Evolutionary conservation across 352 stramenopile genomes (phyloP).

Genomic region (Hyphochytrium catenoides): DNA sequence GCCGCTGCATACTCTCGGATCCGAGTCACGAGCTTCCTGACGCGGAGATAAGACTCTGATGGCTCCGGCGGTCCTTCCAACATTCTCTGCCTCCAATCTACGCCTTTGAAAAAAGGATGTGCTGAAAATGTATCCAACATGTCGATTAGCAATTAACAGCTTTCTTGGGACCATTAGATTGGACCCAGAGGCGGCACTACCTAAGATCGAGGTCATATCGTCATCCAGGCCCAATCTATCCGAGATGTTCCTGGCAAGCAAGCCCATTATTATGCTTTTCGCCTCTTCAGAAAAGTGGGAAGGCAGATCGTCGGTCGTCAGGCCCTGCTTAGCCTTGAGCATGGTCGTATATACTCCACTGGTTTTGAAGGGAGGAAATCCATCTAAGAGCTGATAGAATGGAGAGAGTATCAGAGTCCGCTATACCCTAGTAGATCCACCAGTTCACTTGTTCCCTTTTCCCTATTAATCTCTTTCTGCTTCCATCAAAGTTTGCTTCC

Average conservation of each 20-base stretch:
- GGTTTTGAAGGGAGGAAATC: slow-evolving; percentile 44
- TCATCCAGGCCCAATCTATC: slow-evolving; percentile 12
- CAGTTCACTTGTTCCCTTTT: too few species aligned
- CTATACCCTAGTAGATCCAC: too few species aligned
- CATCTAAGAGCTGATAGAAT: slow-evolving; percentile 44
- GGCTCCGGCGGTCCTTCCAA: slow-evolving; percentile 7
- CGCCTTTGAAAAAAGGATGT: slow-evolving; percentile 36
- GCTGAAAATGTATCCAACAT: slow-evolving; percentile 14
- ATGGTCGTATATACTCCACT: slow-evolving; percentile 53
- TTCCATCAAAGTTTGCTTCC: too few species aligned
- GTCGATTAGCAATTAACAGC: slow-evolving; percentile 2
- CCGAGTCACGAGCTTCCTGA: slow-evolving; percentile 17
- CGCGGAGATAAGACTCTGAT: slow-evolving; percentile 18
- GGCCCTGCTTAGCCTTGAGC: slow-evolving; percentile 31
- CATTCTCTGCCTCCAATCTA: slow-evolving; percentile 40
- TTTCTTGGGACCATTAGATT: background rate
- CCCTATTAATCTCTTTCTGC: too few species aligned
- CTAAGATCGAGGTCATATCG: slow-evolving; percentile 28
- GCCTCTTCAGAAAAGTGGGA: slow-evolving; percentile 29
- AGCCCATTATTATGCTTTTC: slow-evolving; percentile 26
- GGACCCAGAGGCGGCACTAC: slow-evolving; percentile 8
- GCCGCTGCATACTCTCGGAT: slow-evolving; percentile 13
- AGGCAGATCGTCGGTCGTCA: slow-evolving; percentile 25
- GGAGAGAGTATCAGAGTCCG: too few species aligned
- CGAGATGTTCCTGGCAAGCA: slow-evolving; percentile 22